A percentile compares a stretch with the other conserved stretches of the same genome.
phyloP scores from a whole-genome alignment of 306 rosid genomes.

The Cicer yamashitae region DNA sequence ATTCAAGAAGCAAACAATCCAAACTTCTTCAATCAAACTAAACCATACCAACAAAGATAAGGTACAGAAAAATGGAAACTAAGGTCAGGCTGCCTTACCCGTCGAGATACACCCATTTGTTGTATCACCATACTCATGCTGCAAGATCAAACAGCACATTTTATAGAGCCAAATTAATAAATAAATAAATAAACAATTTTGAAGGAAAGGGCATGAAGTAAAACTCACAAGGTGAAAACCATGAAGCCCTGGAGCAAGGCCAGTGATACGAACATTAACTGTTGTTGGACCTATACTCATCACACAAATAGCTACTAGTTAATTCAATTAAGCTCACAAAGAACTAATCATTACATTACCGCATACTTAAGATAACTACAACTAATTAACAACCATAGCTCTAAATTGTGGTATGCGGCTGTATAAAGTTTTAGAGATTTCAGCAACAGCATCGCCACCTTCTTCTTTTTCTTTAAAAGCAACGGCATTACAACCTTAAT shows the following conservation, averaged over 20 bases:
- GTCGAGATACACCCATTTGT: constrained; percentile 98
- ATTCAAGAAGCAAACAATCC: constrained; percentile 32
- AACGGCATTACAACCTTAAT: too few relatives aligned
- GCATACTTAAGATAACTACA: background rate
- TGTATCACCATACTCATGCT: constrained; percentile 97
- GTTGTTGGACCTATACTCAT: constrained; percentile 76
- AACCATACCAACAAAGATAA: constrained; percentile 5
- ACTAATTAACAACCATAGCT: background rate
- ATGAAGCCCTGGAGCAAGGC: constrained; percentile 86
- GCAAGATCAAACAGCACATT: constrained; percentile 39
- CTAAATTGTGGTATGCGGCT: too few relatives aligned
- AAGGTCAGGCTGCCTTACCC: constrained; percentile 50
- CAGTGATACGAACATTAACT: constrained; percentile 79
- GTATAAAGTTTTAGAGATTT: too few relatives aligned
- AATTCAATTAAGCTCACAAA: constrained; percentile 23
- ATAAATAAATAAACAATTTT: constrained; percentile 8
- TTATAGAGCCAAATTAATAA: background rate
- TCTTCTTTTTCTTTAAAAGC: too few relatives aligned
- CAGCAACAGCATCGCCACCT: too few relatives aligned
- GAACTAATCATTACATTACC: constrained; percentile 13
- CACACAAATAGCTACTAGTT: constrained; percentile 31
- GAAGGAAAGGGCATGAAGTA: constrained; percentile 12
- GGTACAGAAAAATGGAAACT: constrained; percentile 15
- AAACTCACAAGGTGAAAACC: constrained; percentile 88
- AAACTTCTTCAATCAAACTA: constrained; percentile 17